Base-by-base conservation (phyloP, 176 grass and related monocot species). In the Eremochloa ophiuroides region DNA sequence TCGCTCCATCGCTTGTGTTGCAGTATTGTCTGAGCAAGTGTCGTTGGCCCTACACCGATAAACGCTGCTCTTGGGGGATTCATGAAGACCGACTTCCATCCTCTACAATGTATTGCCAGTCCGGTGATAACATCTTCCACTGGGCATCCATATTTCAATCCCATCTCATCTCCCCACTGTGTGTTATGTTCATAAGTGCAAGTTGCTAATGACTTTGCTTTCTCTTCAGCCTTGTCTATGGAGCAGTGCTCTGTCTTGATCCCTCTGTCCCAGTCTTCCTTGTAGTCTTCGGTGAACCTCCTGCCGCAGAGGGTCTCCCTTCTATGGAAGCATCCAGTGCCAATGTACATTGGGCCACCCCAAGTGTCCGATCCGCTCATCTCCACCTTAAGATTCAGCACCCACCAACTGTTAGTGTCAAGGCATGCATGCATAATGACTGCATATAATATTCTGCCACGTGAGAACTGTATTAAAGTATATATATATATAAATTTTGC, bases 1-100 rank as follows among this genome's bases (percentile, higher is more conserved):
- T 91, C 92, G 12, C 88, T 85, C 92, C 95, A 98, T 86, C 95
- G 87, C 78, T 95, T 95, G 76, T 93, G 88, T 26, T 98, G 95
- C 73, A 98, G n/a, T 61, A 95, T 46, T 33, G 85, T 75, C 28
- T 95, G 88, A 33, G 73, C 84, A 22, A 95, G 62, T 26, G 95
- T 98, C 64, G 85, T 8, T 2, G 95, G 90, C 27, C 53, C 80
- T 13, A 98, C 71, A 39, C 95, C 95, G 26, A 98, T 0, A 68
- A 98, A 94, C 5, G 73, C 92, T 67, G 44, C 79, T 79, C 73
- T 88, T 70, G 59, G 44, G 48, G 88, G 95, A 53, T 85, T 76
- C 10, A 70, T 71, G 22, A 47, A 94, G 31, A 86, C 73, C 5
- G 94, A 94, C 65, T 78, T 18, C 94, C 94, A 97, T 55, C 94